Conservation (phyloP, 306 rosid genomes). For the cucumber (Cucumis sativus) region Cucumber_9930_V3 NC_026656.2:2799001-2799500, state of each 20-base stretch:
- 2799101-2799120: too few species aligned
- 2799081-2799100: too few species aligned
- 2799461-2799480: conserved; percentile 57
- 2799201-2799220: not conserved
- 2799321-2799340: conserved; percentile 1
- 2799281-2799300: not conserved
- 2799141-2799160: too few species aligned
- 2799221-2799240: not conserved
- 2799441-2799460: conserved; percentile 53
- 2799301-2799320: not conserved
- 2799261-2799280: not conserved
- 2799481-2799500: conserved; percentile 81
- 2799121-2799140: too few species aligned
- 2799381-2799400: conserved; percentile 43
- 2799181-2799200: not conserved
- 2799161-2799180: too few species aligned
- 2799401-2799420: conserved; percentile 33
- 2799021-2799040: too few species aligned
- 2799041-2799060: too few species aligned
- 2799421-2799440: conserved; percentile 61
- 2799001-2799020: too few species aligned
- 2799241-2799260: not conserved
- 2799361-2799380: conserved; percentile 10
- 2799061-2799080: too few species aligned
- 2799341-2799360: conserved; percentile 25